Evolutionary conservation across 441 rosid genomes (phyloP).

Genomic region (Cnidoscolus chayamansa): DNA sequence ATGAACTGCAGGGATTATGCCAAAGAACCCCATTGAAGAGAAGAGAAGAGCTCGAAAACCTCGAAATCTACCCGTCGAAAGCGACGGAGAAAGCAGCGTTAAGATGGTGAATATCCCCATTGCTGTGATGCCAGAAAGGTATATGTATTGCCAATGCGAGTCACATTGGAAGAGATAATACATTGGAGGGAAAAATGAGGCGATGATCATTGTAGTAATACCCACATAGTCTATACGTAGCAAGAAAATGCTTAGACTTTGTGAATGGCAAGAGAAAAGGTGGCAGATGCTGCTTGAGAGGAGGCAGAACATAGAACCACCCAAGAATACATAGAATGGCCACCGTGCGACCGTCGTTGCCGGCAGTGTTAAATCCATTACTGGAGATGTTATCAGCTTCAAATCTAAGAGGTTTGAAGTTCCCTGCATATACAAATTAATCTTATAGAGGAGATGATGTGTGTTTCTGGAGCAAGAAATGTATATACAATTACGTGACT

Average conservation of each 20-base stretch:
- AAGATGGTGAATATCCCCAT: slow-evolving; percentile 64
- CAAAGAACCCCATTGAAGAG: slow-evolving; percentile 68
- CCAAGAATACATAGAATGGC: slow-evolving; percentile 71
- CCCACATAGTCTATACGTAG: slow-evolving; percentile 63
- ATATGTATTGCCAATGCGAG: slow-evolving; percentile 65
- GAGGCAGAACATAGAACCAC: slow-evolving; percentile 75
- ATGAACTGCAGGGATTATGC: slow-evolving; percentile 66
- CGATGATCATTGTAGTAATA: slow-evolving; percentile 76
- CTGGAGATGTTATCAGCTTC: slow-evolving; percentile 23
- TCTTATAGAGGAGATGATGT: too few species aligned
- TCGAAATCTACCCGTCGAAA: slow-evolving; percentile 52
- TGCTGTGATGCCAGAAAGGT: slow-evolving; percentile 59
- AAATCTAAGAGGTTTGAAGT: slow-evolving; percentile 26
- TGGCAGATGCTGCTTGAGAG: slow-evolving; percentile 78
- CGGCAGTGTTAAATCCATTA: background rate
- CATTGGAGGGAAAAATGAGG: slow-evolving; percentile 83
- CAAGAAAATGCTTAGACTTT: slow-evolving; percentile 46
- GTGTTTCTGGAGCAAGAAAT: too few species aligned
- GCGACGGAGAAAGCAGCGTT: slow-evolving; percentile 60
- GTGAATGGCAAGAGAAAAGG: slow-evolving; percentile 77
- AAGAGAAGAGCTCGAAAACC: slow-evolving; percentile 61
- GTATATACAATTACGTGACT: background rate
- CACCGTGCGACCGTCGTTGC: slow-evolving; percentile 48
- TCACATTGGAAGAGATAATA: slow-evolving; percentile 75
- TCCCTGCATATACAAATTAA: slow-evolving; percentile 31